Evolutionary conservation across 305 asterid genomes (phyloP), one percentile per base, ranked within the genome.

Genomic region (Galium porrigens): DNA sequence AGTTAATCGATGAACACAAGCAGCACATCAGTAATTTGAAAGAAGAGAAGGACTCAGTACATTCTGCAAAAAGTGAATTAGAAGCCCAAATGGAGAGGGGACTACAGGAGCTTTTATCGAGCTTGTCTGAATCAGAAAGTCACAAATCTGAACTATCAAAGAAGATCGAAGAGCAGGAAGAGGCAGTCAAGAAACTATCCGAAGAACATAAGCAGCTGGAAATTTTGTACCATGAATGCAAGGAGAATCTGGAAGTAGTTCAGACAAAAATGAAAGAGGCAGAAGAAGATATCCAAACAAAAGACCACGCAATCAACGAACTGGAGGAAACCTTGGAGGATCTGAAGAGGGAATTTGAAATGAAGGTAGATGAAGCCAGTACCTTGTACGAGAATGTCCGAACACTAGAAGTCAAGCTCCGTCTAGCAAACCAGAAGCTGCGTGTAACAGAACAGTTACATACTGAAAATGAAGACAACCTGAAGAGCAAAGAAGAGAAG

Each of bases 361-460:
- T 90, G 76, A 90, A 86, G 80, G 90, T 37, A 36, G 97, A 90
- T 69, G 95, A 88, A 67, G 61, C 80, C 36, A 71, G 77, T 44
- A 73, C 86, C 37, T 58, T 88, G 80, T 71, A 70, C 29, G 97
- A 90, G 72, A 82, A 83, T 68, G 79, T 90, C 69, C 80, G 92
- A 42, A 82, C 71, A 34, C 75, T 76, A 27, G 97, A 90, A 81
- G 96, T 90, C 36, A 88, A 84, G 81, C 86, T 83, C 53, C 89
- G 95, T 15, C 67, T 88, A 49, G 60, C 89, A 29, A 79, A 76
- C 70, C 97, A 85, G 84, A 90, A 88, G 81, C 95, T 90, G 56
- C 88, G 83, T 9, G 78, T 90, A 67, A 90, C 97, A 8, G 96
- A 90, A 63, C 95, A 90, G 81, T 49, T 81, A 41, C 73, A 88